phyloP scores from a whole-genome alignment of 192 early-diverging fungal species.

The Coemansia sp. region DNA sequence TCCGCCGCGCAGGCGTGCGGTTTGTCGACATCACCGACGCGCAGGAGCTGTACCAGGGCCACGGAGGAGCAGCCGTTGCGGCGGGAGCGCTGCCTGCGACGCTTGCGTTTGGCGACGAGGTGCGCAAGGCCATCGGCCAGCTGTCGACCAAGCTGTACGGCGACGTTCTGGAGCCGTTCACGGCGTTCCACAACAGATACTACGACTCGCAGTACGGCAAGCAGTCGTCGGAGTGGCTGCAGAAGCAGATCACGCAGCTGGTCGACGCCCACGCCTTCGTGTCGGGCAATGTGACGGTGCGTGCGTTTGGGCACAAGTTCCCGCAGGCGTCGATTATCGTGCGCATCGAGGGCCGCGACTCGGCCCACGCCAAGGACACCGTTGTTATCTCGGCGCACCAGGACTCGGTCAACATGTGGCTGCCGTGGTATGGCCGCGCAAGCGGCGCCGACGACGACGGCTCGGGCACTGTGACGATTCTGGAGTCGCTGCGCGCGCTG shows the following conservation, averaged over 20 bases:
- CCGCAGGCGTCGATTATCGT: slow-evolving; percentile 82
- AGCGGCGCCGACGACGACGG: slow-evolving; percentile 92
- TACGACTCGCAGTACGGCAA: slow-evolving; percentile 74
- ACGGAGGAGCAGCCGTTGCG: neutral
- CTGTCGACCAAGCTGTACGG: slow-evolving; percentile 72
- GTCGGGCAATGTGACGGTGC: slow-evolving; percentile 62
- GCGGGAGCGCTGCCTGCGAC: slow-evolving; percentile 49
- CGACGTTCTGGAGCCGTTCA: slow-evolving; percentile 71
- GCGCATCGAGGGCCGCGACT: slow-evolving; percentile 67
- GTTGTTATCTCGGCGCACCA: slow-evolving; percentile 91
- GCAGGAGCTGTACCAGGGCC: slow-evolving; percentile 45
- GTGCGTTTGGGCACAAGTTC: slow-evolving; percentile 81
- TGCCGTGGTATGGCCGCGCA: slow-evolving; percentile 73
- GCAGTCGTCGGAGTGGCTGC: slow-evolving; percentile 72
- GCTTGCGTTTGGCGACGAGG: slow-evolving; percentile 62
- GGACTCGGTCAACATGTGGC: slow-evolving; percentile 85
- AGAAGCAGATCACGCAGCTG: slow-evolving; percentile 57
- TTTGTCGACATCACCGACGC: slow-evolving; percentile 92
- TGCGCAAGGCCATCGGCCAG: slow-evolving; percentile 58
- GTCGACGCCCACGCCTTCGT: slow-evolving; percentile 20
- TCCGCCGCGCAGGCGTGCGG: slow-evolving; percentile 65
- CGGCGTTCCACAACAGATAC: slow-evolving; percentile 86
- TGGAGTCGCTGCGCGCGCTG: slow-evolving; percentile 82
- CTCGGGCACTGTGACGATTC: slow-evolving; percentile 85
- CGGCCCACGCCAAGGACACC: slow-evolving; percentile 48